Evolutionary conservation across 1,139 yeast genomes (phyloP), one percentile per base, ranked within the genome.

Genomic region (Pichia sp.): DNA sequence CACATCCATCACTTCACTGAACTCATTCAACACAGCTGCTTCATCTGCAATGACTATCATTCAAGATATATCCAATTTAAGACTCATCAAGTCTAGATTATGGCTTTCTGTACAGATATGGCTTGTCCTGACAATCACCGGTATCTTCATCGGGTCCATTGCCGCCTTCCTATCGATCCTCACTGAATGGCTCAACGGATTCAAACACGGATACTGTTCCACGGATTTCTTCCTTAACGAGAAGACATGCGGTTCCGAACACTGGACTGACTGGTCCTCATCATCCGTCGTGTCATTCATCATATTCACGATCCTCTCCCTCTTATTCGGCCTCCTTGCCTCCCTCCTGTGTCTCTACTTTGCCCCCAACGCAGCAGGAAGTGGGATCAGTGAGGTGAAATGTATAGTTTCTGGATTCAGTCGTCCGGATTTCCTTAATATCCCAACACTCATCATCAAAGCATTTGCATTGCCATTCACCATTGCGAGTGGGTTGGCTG

Each of bases 371-470:
- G 99, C 99, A 0, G 95, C 99, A 0, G 99, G 99, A 0, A 87
- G 96, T 3, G 99, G 99, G 0, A 94, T 94, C 42, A 85, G 97
- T 5, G 99, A 94, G 64, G 93, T 94, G 65, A 94, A 94, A 66
- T 87, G 96, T 63, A 90, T 94, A 55, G 90, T 93, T 2, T 85
- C 96, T 0, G 99, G 99, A 0, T 94, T 91, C 63, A 81, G 79
- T 20, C 77, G 87, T 73, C 77, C 80, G 32, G 90, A 88, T 5
- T 94, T 91, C 58, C 72, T 93, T 46, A 87, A 85, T 19, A 75
- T 83, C 67, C 72, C 77, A 64, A 90, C 97, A 0, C 70, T 93
- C 28, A 58, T 79, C 1, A 81, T 90, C 47, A 94, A 94, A 58
- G 77, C 90, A 46, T 63, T 89, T 6, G 88, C 95, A 0, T 70